phyloP scores from a whole-genome alignment of 2,329 filamentous ascomycete genomes.

The Alternaria alternata region DNA sequence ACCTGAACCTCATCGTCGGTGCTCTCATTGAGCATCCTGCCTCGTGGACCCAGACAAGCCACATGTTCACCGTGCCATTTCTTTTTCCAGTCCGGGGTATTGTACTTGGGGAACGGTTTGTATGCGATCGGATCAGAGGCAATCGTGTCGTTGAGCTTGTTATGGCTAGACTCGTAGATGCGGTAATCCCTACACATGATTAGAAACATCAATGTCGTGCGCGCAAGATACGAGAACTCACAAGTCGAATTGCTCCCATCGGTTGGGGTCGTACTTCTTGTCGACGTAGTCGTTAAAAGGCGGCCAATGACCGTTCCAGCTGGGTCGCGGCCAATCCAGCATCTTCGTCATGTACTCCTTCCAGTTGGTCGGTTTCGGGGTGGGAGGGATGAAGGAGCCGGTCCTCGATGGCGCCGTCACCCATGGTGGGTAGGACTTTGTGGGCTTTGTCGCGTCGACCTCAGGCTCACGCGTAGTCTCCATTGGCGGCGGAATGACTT shows the following conservation, averaged over 20 bases:
- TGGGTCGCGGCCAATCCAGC: slow-evolving; percentile 53
- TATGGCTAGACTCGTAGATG: slow-evolving; percentile 49
- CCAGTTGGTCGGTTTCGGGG: slow-evolving; percentile 31
- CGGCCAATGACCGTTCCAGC: slow-evolving; percentile 54
- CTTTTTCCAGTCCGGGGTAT: slow-evolving; percentile 66
- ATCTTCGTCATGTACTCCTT: slow-evolving; percentile 53
- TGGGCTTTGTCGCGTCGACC: slow-evolving; percentile 2
- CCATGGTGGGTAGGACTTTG: slow-evolving; percentile 36
- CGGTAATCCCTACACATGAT: slow-evolving; percentile 46
- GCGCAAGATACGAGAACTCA: slow-evolving; percentile 16
- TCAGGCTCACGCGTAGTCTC: slow-evolving; percentile 4
- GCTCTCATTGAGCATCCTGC: slow-evolving; percentile 60
- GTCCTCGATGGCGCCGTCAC: slow-evolving; percentile 28
- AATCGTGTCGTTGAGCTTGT: slow-evolving; percentile 35
- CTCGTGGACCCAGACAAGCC: slow-evolving; percentile 69
- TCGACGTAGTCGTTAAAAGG: slow-evolving; percentile 54
- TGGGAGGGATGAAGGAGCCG: slow-evolving; percentile 24
- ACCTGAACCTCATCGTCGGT: slow-evolving; percentile 71
- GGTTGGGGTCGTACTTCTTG: slow-evolving; percentile 57
- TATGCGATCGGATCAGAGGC: slow-evolving; percentile 63
- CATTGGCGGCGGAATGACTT: slow-evolving; percentile 8
- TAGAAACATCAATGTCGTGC: slow-evolving; percentile 3
- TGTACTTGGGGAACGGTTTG: slow-evolving; percentile 76
- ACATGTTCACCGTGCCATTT: slow-evolving; percentile 66
- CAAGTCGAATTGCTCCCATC: slow-evolving; percentile 57